Evolutionary conservation across 1,284 basidiomycete genomes (phyloP).

Genomic region (Chalciporus sp.): DNA sequence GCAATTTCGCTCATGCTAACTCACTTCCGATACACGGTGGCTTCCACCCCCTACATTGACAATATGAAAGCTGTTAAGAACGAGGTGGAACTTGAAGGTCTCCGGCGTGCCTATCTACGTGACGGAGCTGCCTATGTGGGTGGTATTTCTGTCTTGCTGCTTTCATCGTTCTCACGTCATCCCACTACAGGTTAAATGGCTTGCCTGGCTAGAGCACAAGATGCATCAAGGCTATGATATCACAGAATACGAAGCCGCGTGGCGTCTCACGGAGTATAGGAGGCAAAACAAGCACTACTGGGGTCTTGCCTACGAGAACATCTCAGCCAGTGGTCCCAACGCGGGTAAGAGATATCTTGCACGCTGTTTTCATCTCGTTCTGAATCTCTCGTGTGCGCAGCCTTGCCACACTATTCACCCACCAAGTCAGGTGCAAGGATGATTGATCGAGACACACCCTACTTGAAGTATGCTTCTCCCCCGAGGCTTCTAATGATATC

Average conservation of each 20-base stretch:
- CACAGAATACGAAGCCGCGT: constrained; percentile 91
- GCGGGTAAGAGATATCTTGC: constrained; percentile 49
- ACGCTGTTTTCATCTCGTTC: background rate
- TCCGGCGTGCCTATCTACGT: constrained; percentile 83
- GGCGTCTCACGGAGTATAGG: constrained; percentile 80
- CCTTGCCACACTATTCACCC: constrained; percentile 92
- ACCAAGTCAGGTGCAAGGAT: constrained; percentile 67
- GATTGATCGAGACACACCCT: constrained; percentile 81
- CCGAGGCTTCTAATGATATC: constrained; percentile 11
- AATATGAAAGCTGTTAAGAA: constrained; percentile 90
- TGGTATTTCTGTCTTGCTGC: constrained; percentile 19
- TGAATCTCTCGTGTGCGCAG: constrained; percentile 36
- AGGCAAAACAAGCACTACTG: constrained; percentile 76
- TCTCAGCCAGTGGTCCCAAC: constrained; percentile 89
- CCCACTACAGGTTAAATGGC: constrained; percentile 61
- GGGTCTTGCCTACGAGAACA: constrained; percentile 93
- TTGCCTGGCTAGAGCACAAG: constrained; percentile 90
- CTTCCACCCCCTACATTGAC: constrained; percentile 65
- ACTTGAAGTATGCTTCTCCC: constrained; percentile 74
- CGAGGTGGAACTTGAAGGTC: constrained; percentile 77
- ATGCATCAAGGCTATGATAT: constrained; percentile 77
- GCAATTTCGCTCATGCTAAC: constrained; percentile 81
- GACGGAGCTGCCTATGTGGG: constrained; percentile 91
- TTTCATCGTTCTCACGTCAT: constrained; percentile 18
- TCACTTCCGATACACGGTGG: constrained; percentile 72